These are phyloP conservation scores for Saprolegnia parasitica DNA, from an alignment of 352 stramenopile genomes.

Conservation along the genomic window DNA sequence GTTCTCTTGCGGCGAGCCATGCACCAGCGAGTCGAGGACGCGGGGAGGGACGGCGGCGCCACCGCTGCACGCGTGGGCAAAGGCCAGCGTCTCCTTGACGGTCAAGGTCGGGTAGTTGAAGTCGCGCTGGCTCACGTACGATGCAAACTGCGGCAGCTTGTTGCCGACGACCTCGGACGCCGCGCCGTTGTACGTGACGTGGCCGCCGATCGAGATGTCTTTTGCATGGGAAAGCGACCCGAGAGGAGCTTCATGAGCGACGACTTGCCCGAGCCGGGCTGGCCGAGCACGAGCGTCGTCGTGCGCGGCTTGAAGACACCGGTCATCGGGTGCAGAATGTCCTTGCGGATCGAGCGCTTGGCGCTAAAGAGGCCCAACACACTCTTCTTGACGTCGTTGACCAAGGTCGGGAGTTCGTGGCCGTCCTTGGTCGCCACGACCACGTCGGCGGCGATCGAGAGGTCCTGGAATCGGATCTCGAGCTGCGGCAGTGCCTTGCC, in stretches of 20 bases:
- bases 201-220: slow-evolving; percentile 39
- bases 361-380: slow-evolving; percentile 35
- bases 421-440: slow-evolving; percentile 13
- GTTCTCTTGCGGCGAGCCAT: slow-evolving; percentile 45
- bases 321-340: slow-evolving; percentile 43
- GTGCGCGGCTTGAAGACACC: slow-evolving; percentile 50
- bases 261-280: slow-evolving; percentile 50
- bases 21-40: slow-evolving; percentile 35
- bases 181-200: slow-evolving; percentile 51
- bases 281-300: slow-evolving; percentile 51
- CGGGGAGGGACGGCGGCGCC: slow-evolving; percentile 32
- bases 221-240: slow-evolving; percentile 48
- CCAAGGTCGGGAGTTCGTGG: slow-evolving; percentile 40
- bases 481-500: slow-evolving; percentile 48
- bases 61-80: slow-evolving; percentile 54
- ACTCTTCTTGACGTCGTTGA: slow-evolving; percentile 39
- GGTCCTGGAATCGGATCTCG: slow-evolving; percentile 49
- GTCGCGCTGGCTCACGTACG: slow-evolving; percentile 50
- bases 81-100: slow-evolving; percentile 48
- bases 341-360: slow-evolving; percentile 40
- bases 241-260: slow-evolving; percentile 52
- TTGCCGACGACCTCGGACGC: slow-evolving; percentile 34
- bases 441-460: slow-evolving; percentile 43
- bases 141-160: slow-evolving; percentile 48
- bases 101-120: slow-evolving; percentile 49